Conservation (phyloP, 441 rosid genomes). For the Arabidopsis lyrata region DNA sequence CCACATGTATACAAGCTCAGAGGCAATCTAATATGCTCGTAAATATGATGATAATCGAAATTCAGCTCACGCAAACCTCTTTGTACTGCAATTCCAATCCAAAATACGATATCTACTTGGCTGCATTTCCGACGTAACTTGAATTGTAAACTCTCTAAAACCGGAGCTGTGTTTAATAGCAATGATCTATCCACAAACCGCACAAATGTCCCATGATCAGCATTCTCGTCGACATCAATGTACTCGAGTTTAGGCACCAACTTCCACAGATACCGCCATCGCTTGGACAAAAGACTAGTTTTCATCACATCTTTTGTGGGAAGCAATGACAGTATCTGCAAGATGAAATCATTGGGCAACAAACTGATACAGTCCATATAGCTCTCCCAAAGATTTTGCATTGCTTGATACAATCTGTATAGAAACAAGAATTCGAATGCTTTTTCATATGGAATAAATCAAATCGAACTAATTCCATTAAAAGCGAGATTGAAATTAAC, state of each 20-base stretch:
- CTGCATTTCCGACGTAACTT: not conserved
- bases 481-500: not conserved
- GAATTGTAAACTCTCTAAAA: conserved; percentile 30
- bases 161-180: conserved; percentile 2
- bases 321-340: conserved; percentile 26
- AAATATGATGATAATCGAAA: not conserved
- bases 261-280: conserved; percentile 18
- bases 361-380: conserved; percentile 20
- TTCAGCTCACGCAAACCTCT: conserved; percentile 25
- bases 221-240: not conserved
- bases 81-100: conserved; percentile 23
- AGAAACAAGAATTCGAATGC: too few species aligned
- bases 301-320: conserved; percentile 25
- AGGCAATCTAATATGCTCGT: not conserved
- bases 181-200: conserved; percentile 13
- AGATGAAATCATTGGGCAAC: conserved; percentile 19
- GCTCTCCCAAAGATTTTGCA: not conserved
- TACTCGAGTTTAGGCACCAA: conserved; percentile 8
- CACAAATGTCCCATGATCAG: not conserved
- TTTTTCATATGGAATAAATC: not conserved
- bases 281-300: not conserved
- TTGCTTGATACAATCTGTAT: not conserved
- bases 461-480: not conserved
- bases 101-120: not conserved
- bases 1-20: conserved; percentile 30